Evolutionary conservation across 345 rosid genomes (phyloP).

Genomic region (Tarenaya hassleriana): DNA sequence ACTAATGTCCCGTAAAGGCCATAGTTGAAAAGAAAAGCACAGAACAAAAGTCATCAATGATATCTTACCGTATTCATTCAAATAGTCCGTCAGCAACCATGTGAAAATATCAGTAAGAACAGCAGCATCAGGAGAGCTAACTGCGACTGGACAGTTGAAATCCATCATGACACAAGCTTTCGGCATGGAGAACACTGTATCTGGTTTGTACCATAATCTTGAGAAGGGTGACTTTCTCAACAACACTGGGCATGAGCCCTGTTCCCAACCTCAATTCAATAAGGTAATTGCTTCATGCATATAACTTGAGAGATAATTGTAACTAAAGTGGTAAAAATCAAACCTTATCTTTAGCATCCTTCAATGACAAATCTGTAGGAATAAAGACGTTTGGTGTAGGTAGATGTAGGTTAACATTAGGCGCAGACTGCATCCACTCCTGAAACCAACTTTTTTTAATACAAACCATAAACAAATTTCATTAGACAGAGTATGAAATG

Average conservation of each 20-base stretch:
- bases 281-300: conserved; percentile 15
- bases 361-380: conserved; percentile 77
- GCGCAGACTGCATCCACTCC: conserved; percentile 73
- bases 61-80: conserved; percentile 88
- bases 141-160: conserved; percentile 72
- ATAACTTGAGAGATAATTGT: not conserved
- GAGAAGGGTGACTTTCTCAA: conserved; percentile 59
- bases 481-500: not conserved
- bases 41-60: not conserved
- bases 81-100: conserved; percentile 69
- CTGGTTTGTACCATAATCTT: conserved; percentile 83
- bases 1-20: not conserved
- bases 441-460: conserved; percentile 36
- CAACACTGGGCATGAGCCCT: conserved; percentile 57
- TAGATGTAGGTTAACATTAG: conserved; percentile 59
- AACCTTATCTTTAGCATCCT: conserved; percentile 60
- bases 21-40: not conserved
- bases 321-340: conserved; percentile 5
- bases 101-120: conserved; percentile 68
- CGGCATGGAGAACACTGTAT: conserved; percentile 65
- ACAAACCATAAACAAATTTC: conserved; percentile 1
- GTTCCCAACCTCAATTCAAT: conserved; percentile 29
- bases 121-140: conserved; percentile 70
- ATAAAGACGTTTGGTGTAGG: conserved; percentile 69
- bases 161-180: conserved; percentile 76